Base-by-base conservation (phyloP, 202 grass and related monocot species). In the Hordeum pubiflorum region DNA sequence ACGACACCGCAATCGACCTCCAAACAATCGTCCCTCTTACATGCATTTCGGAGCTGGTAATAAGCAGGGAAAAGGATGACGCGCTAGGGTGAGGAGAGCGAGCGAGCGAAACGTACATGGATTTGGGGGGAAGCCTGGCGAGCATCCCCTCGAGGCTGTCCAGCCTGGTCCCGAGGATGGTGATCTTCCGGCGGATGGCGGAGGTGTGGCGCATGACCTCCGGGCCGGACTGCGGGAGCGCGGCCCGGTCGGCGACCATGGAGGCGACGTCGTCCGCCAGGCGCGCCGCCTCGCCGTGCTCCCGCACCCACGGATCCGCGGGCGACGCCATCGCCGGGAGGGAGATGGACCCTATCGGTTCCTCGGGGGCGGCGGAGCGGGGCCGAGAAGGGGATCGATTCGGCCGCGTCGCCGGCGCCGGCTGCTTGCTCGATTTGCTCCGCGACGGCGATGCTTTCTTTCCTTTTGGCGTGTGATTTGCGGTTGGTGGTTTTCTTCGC, bases 151-250 rank as follows among this genome's bases (percentile, higher is more conserved):
- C 86, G 63, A 93, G 69, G 83, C 69, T 93, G 22, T 87, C 91
- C 9, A 93, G 64, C 73, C 88, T 79, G 29, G 88, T 93, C 8
- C 82, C 78, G 29, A 93, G 85, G 86, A 93, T 93, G 13, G 91
- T 86, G 38, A 88, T 84, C 40, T 81, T 79, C 58, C 91, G 86
- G 31, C 86, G 69, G 27, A 93, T 70, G 10, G 80, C 85, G 32
- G 91, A 84, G 10, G 85, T 43, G 69, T 83, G 81, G 56, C 91
- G 82, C 81, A 88, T 86, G 17, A 48, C 86, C 20, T 93, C 91
- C 15, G 86, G 83, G 4, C 91, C 91, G 20, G 91, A 78, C 37
- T 81, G 91, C 27, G 85, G 85, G 32, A 90, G 72, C 81, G 91
- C 83, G 5, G 58, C 91, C 24, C 91, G 52, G 13, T 90, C 91